Evolutionary conservation across 2,329 filamentous ascomycete genomes (phyloP).

Genomic region (Colletotrichum sojae): DNA sequence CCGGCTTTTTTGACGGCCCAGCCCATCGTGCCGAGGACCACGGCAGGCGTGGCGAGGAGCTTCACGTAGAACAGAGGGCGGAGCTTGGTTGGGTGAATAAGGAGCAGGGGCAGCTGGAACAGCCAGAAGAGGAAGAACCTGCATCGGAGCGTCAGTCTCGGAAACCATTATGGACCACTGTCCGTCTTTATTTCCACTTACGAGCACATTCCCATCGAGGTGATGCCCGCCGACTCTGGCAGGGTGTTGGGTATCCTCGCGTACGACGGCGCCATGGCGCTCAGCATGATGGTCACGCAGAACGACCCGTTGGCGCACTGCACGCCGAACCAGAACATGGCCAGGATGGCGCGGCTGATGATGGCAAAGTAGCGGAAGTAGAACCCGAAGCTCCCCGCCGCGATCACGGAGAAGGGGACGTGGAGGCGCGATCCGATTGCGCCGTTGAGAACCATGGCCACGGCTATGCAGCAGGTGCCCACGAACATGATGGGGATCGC

Average conservation of each 20-base stretch:
- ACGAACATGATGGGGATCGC: conserved; percentile 48
- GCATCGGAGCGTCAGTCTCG: conserved; percentile 41
- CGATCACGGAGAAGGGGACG: conserved; percentile 54
- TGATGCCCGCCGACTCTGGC: conserved; percentile 65
- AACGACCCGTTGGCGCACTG: conserved; percentile 53
- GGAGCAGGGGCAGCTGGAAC: conserved; percentile 66
- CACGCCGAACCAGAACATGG: conserved; percentile 74
- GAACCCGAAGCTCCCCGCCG: conserved; percentile 54
- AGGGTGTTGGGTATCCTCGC: conserved; percentile 66
- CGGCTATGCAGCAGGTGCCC: conserved; percentile 59
- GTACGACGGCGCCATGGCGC: conserved; percentile 69
- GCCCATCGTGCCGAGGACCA: conserved; percentile 43
- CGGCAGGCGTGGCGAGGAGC: conserved; percentile 47
- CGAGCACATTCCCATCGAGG: conserved; percentile 45
- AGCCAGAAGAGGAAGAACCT: conserved; percentile 72
- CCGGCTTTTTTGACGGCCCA: conserved; percentile 38
- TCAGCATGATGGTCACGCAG: conserved; percentile 53
- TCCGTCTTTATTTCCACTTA: background rate
- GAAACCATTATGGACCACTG: background rate
- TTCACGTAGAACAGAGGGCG: conserved; percentile 69
- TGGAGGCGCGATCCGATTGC: conserved; percentile 53
- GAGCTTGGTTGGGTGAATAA: conserved; percentile 69
- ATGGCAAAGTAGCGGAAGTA: conserved; percentile 52
- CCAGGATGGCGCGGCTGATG: conserved; percentile 58
- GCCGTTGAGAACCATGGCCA: conserved; percentile 57